Evolutionary conservation across 202 grass and related monocot genomes (phyloP).

Genomic region (Eragrostis tef): DNA sequence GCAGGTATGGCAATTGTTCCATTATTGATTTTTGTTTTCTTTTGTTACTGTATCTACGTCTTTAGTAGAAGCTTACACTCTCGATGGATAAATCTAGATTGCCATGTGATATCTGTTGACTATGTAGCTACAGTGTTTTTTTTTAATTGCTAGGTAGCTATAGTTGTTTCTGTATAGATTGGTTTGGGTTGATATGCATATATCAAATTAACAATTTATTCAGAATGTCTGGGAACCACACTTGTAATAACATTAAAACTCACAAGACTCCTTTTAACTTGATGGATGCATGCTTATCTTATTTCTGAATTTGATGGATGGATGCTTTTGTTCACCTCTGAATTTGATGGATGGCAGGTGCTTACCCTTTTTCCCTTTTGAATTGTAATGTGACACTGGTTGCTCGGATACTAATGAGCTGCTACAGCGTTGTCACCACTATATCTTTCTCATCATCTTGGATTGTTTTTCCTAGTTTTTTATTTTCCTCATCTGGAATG

Average conservation of each 20-base stretch:
- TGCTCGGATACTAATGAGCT: not conserved
- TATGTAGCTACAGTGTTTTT: conserved; percentile 1
- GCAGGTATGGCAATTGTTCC: conserved; percentile 60
- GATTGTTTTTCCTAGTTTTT: conserved; percentile 23
- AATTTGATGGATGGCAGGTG: conserved; percentile 7
- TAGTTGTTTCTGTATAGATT: not conserved
- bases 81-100: not conserved
- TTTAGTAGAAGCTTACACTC: conserved; percentile 17
- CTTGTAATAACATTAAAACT: conserved; percentile 1
- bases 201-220: not conserved
- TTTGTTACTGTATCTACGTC: conserved; percentile 20
- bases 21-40: conserved; percentile 25
- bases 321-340: conserved; percentile 6
- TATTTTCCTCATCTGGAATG: conserved; percentile 40
- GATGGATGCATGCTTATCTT: not conserved
- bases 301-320: conserved; percentile 4
- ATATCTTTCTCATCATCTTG: not conserved
- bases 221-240: not conserved
- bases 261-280: not conserved
- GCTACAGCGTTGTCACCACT: not conserved
- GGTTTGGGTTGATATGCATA: not conserved
- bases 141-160: conserved; percentile 13
- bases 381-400: not conserved
- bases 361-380: not conserved
- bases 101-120: not conserved